A percentile compares a stretch with the other conserved stretches of the same genome.
Conservation (phyloP, 352 stramenopile genomes). For the Phytopythium oedochilum region DNA sequence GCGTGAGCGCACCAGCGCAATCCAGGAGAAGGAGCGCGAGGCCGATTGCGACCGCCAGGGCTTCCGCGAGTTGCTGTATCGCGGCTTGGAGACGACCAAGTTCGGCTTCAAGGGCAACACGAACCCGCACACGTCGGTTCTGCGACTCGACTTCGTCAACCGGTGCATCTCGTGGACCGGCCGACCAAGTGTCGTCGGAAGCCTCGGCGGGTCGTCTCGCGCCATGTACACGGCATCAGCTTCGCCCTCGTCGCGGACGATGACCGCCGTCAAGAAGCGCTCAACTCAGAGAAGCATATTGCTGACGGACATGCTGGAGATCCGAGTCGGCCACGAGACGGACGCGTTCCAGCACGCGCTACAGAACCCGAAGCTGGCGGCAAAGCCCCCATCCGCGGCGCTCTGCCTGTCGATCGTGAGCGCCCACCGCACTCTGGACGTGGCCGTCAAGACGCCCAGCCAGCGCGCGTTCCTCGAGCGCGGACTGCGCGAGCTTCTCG, state of each 20-base stretch:
- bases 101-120: constrained; percentile 40
- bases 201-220: background rate
- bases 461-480: constrained; percentile 58
- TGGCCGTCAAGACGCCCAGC: constrained; percentile 35
- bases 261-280: constrained; percentile 1
- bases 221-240: too few relatives aligned
- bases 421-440: constrained; percentile 55
- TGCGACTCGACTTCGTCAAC: constrained; percentile 57
- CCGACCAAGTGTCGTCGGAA: constrained; percentile 5
- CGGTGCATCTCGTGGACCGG: constrained; percentile 53
- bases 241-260: background rate
- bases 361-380: constrained; percentile 14
- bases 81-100: constrained; percentile 63
- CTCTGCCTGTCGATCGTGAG: constrained; percentile 60
- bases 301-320: constrained; percentile 46
- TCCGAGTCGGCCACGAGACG: constrained; percentile 46
- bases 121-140: constrained; percentile 29
- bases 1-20: constrained; percentile 8
- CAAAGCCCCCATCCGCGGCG: constrained; percentile 14
- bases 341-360: constrained; percentile 32
- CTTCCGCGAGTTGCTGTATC: constrained; percentile 60
- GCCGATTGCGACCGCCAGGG: constrained; percentile 51
- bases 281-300: constrained; percentile 18
- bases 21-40: constrained; percentile 26
- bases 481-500: constrained; percentile 34